Base-by-base conservation (phyloP, 202 grass and related monocot genomes). In the Carex arenaria region DNA sequence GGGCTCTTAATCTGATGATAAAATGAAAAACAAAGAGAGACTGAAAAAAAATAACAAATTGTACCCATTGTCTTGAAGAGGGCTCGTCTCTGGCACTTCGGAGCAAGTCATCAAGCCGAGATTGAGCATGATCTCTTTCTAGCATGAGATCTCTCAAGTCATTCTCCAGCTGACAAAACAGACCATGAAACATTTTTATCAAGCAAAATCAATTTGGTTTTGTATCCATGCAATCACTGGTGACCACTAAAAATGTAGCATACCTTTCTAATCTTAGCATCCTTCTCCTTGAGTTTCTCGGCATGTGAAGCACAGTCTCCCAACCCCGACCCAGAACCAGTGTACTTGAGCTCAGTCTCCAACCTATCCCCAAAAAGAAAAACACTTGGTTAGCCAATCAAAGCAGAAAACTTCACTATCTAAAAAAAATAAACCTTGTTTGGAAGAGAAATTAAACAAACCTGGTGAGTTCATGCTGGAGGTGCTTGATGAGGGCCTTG, bases 401-500 rank as follows among this genome's bases (percentile, higher is more conserved):
- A 51, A 81, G 40, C 79, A 81, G 13, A 49, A 66, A 78, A 78
- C 17, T 19, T 57, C 52, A 40, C 74, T 60, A n/a, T 28, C 23
- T 53, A 56, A 75, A 36, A 75, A 36, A 57, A 57, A 34, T 10
- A 59, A 78, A 18, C 0, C 1, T 19, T n/a, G 14, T 1, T 56
- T 9, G 2, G 47, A 77, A 77, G 26, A 56, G 7, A 19, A 76
- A 76, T 56, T 56, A 60, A 75, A 78, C 60, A 54, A 36, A 82
- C 80, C 72, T 95, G 0, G 89, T 77, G 34, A 98, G 80, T 67
- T 98, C 95, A 40, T 87, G 89, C 60, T 95, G 92, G 84, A 95
- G 92, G 47, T 91, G 92, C 81, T 91, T 95, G 61, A 98, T 90
- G 43, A 98, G 56, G 28, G 88, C 90, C 85, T 95, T 98, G 80